Evolutionary conservation across 2,329 filamentous ascomycete genomes (phyloP).

Genomic region (Sporothrix euskadiensis): DNA sequence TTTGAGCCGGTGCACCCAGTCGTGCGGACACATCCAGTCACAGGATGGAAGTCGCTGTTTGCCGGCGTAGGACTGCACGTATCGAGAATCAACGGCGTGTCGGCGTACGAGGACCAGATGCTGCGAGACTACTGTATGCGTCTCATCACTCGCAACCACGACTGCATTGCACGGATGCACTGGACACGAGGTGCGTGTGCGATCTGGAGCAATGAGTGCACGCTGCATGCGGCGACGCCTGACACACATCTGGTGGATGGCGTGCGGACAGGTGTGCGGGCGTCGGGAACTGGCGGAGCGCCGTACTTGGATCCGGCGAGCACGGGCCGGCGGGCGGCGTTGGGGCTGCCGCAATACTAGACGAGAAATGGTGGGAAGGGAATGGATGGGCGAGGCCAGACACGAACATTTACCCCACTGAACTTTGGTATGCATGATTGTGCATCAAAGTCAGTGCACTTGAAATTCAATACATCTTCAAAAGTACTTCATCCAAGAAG

Average conservation of each 20-base stretch:
- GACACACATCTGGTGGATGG: constrained; percentile 50
- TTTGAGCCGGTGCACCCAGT: constrained; percentile 56
- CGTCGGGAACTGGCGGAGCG: constrained; percentile 55
- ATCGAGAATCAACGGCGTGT: constrained; percentile 51
- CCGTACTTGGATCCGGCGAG: constrained; percentile 55
- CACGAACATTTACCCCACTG: too few species aligned
- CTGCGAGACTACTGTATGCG: constrained; percentile 53
- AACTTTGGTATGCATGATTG: too few species aligned
- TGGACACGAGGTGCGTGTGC: constrained; percentile 51
- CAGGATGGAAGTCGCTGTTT: constrained; percentile 59
- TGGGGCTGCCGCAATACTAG: not conserved
- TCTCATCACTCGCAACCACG: constrained; percentile 56
- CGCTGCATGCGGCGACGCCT: constrained; percentile 56
- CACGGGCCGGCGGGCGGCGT: constrained; percentile 24
- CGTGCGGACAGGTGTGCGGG: constrained; percentile 51
- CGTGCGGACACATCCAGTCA: constrained; percentile 59
- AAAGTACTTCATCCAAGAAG: too few species aligned
- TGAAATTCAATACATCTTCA: too few species aligned
- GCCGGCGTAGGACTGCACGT: constrained; percentile 53
- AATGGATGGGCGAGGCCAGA: not conserved
- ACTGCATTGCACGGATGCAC: constrained; percentile 52
- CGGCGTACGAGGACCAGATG: constrained; percentile 48
- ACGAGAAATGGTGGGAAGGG: not conserved
- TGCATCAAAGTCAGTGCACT: too few species aligned
- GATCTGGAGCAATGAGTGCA: constrained; percentile 61